Percentiles rank a stretch among this genome's conserved stretches.
Evolutionary conservation across 2,329 filamentous ascomycete species (phyloP).

Genomic region (Monilinia aucupariae): DNA sequence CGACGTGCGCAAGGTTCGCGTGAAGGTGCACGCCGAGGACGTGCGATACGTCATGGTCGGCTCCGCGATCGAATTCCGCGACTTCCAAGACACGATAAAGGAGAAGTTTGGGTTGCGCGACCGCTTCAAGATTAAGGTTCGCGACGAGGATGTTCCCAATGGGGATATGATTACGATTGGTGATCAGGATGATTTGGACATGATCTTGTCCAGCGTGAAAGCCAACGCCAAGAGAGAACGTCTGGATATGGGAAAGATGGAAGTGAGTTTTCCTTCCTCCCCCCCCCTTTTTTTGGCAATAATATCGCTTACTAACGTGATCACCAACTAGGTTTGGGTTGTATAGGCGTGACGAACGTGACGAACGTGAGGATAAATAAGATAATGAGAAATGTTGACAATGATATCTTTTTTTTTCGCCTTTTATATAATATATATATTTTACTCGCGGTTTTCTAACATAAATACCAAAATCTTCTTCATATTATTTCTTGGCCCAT

Average conservation of each 20-base stretch:
- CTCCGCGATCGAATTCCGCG: constrained; percentile 64
- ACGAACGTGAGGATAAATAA: neutral
- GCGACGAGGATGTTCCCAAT: constrained; percentile 68
- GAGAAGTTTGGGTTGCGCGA: constrained; percentile 78
- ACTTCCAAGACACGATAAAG: constrained; percentile 72
- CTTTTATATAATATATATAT: too few relatives aligned
- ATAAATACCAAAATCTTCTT: neutral
- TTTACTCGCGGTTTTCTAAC: too few relatives aligned
- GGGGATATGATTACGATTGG: constrained; percentile 96
- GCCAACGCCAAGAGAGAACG: constrained; percentile 65
- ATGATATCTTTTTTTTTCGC: neutral
- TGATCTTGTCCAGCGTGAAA: constrained; percentile 69
- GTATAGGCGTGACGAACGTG: constrained; percentile 8
- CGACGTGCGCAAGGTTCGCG: constrained; percentile 71
- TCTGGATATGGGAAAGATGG: constrained; percentile 85
- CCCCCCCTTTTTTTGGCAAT: neutral
- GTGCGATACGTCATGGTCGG: constrained; percentile 89
- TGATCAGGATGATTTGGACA: constrained; percentile 91
- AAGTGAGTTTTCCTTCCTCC: constrained; percentile 56
- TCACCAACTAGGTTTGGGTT: constrained; percentile 30
- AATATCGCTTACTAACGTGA: constrained; percentile 19
- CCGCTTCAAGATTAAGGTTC: constrained; percentile 83
- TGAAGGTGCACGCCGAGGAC: constrained; percentile 89
- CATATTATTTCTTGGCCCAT: neutral
- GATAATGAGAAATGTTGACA: constrained; percentile 16